A percentile compares a stretch with the other conserved stretches of the same genome.
These are phyloP conservation scores for Aspergillus mulundensis DNA, from an alignment of 495 filamentous ascomycete species.

Conservation along the genomic window DNA sequence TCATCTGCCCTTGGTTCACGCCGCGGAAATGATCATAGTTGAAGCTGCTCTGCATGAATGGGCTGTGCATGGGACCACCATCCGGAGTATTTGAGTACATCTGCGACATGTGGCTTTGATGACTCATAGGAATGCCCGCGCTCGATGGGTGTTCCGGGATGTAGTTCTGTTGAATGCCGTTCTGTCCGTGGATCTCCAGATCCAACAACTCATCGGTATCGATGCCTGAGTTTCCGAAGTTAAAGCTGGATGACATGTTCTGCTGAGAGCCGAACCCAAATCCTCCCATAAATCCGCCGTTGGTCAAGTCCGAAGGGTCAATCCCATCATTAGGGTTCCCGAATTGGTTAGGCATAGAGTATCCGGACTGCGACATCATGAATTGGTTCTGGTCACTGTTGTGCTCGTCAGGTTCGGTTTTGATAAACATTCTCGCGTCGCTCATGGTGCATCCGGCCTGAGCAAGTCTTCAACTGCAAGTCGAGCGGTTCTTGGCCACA, in stretches of 20 bases:
- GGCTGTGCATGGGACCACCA: constrained; percentile 80
- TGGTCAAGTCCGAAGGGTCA: constrained; percentile 79
- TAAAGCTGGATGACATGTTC: constrained; percentile 49
- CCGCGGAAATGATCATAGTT: constrained; percentile 61
- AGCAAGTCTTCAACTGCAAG: constrained; percentile 12
- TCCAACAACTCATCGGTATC: constrained; percentile 52
- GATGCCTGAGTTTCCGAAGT: constrained; percentile 52
- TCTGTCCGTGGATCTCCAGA: constrained; percentile 47
- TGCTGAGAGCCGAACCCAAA: constrained; percentile 48
- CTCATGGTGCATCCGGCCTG: constrained; percentile 27
- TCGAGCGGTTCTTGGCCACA: constrained; percentile 9
- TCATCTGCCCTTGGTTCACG: constrained; percentile 54
- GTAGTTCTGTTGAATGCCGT: constrained; percentile 43
- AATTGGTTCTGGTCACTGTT: constrained; percentile 46
- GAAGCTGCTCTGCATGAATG: constrained; percentile 71
- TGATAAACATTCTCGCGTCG: constrained; percentile 63
- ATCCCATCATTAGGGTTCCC: constrained; percentile 60
- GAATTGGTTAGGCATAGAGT: constrained; percentile 65
- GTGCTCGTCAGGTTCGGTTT: constrained; percentile 70
- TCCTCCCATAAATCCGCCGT: constrained; percentile 44
- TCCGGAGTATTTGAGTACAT: constrained; percentile 84
- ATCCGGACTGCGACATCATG: constrained; percentile 56
- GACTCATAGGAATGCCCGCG: constrained; percentile 44
- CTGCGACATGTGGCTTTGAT: constrained; percentile 58
- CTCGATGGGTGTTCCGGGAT: constrained; percentile 43